Evolutionary conservation across 352 stramenopile species (phyloP), one percentile per base, ranked within the genome.

Genomic region (Phytophthora pisi): DNA sequence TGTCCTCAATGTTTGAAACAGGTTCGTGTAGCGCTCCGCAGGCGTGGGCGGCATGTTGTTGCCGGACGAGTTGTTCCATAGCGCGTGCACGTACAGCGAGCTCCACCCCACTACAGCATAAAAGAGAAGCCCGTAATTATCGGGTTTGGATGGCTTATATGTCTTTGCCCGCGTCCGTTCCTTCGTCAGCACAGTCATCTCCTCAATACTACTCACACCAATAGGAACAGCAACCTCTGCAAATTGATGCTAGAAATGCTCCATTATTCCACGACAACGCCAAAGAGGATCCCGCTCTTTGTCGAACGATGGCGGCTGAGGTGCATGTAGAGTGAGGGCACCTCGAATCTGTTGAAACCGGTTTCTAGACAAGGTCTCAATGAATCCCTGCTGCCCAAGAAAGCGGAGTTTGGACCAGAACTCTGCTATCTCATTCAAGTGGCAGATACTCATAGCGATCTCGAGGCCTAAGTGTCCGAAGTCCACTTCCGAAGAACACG

Each of bases 1-100:
- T 3, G 30, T 70, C 8, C 55, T 18, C 15, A 70, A n/a, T 3
- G 51, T 49, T 9, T 56, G 55, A 40, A 70, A 70, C 10, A 57
- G 10, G 5, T 52, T 36, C 0, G 40, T 60, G 8, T 64, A 70
- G 0, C 40, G 49, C 31, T 67, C 13, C n/a, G 43, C 51, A 34
- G 51, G 61, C 1, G 23, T 57, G 5, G 4, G 15, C 3, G 34
- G 34, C 43, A 28, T 30, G 0, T 3, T 40, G 16, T 57, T 68
- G 16, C 51, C 51, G 0, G 23, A 61, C 2, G 5, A 50, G 23
- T 47, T 61, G 28, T 40, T 52, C 57, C 36, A 65, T 7, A 65
- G 18, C n/a, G 43, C 26, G 34, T 64, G 57, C 7, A 57, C 57
- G 5, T 65, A 58, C 13, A 65, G 8, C 1, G 57, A 49, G 30